Base-by-base conservation (phyloP, 768 basidiomycete species). In the Crepidotus variabilis region DNA sequence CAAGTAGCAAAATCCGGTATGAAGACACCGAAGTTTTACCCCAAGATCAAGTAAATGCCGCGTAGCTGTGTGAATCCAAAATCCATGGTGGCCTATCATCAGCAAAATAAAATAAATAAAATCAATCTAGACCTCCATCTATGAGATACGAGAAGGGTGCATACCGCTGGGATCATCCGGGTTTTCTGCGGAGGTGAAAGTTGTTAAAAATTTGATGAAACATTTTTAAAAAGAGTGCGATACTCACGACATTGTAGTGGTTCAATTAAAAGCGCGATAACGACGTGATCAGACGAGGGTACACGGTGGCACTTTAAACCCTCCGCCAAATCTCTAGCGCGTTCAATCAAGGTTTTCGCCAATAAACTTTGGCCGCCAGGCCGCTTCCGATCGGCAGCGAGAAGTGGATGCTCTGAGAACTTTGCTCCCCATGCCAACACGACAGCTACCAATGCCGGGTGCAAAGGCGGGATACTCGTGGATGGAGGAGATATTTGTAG, bases 371-470 rank as follows among this genome's bases (percentile, higher is more conserved):
- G 87, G 6, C 84, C 84, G 47, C 78, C 75, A 50, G 83, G 84
- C 57, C 84, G 83, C 51, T 81, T 75, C 45, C 93, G 81, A 73
- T 96, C 94, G 33, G 85, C 83, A 20, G 86, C 79, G 48, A 97
- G 83, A 58, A 94, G 72, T 0, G 89, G 87, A 66, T 96, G 92
- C 64, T 97, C 94, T 2, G 92, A 94, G 69, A 96, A 96, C 63
- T 94, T 93, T 35, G 91, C 87, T 24, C 94, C 94, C 88, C 90
- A 95, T 0, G 93, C 91, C 52, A 97, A 75, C 8, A 94, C 87
- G 1, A 90, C 88, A 6, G 94, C 94, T 51, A 96, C 81, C 20
- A 94, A 76, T 5, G 87, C 86, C 34, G 86, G 88, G 65, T 88
- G 87, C 23, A 85, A 63, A 13, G 80, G 72, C 47, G 80, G 78